Base-by-base conservation (phyloP, 345 rosid genomes). In the Corymbia maculata region DNA sequence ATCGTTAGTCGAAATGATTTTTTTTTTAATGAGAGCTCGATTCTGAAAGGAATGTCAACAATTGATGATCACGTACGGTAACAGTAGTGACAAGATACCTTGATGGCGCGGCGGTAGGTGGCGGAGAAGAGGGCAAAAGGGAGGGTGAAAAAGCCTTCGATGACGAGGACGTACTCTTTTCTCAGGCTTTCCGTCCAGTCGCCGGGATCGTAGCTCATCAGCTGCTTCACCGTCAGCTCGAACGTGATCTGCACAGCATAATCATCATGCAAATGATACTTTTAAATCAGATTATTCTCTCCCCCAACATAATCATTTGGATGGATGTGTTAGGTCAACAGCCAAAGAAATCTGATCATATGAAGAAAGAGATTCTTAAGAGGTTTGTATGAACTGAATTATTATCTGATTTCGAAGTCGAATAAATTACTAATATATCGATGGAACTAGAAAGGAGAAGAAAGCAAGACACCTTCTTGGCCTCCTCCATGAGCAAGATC, bases 131-230 rank as follows among this genome's bases (percentile, higher is more conserved):
- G 91, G 22, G 96, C 95, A n/a, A 97, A 42, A 87, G 99, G 98
- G 36, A 98, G 86, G 32, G 95, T 92, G 94, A 98, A 98, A 88
- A 98, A 98, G 88, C 98, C 99, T 91, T 98, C 99, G 86, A 98
- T 97, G 13, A 98, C 97, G 45, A 98, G 95, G 21, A 97, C 93
- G 88, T 97, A 98, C 91, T 98, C 99, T 93, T 93, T 98, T 68
- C 99, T 93, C 50, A 98, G 89, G 68, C 93, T 93, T 91, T 98
- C 99, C 42, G 93, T 98, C 99, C 99, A 97, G 59, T 97, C 98
- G 8, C 96, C 94, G n/a, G 99, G 99, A 90, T 97, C 99, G 79
- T 92, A 93, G 88, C 99, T 97, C 99, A 97, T 97, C 90, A 98
- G 90, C 64, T 98, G 99, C 93, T 96, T 98, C 94, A 98, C 90